A percentile compares a stretch with the other conserved stretches of the same genome.
These are phyloP conservation scores for Pseudocercospora fuligena DNA, from an alignment of 2,329 filamentous ascomycete genomes.

Conservation along the genomic window DNA sequence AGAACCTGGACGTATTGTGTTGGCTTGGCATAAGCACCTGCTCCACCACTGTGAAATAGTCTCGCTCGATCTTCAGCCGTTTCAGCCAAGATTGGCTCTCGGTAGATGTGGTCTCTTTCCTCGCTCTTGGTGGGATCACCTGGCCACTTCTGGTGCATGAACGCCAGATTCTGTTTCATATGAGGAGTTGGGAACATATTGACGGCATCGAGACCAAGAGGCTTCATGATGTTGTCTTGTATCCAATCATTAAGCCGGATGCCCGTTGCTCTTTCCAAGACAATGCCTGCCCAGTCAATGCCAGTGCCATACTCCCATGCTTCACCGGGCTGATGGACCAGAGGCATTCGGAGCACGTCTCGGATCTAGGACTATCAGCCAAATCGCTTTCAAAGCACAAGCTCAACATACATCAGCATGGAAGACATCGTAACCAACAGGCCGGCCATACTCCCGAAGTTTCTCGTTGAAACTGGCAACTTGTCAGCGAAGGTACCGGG, in stretches of 20 bases:
- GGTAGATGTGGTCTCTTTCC: constrained; percentile 57
- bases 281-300: constrained; percentile 57
- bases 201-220: constrained; percentile 55
- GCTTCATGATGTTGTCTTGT: constrained; percentile 52
- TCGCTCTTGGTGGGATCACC: constrained; percentile 37
- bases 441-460: constrained; percentile 49
- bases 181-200: constrained; percentile 61
- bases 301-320: constrained; percentile 62
- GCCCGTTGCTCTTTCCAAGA: constrained; percentile 52
- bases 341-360: constrained; percentile 56
- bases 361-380: constrained; percentile 16
- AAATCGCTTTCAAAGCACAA: not conserved
- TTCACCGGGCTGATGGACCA: constrained; percentile 68
- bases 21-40: constrained; percentile 63
- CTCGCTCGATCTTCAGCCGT: constrained; percentile 49
- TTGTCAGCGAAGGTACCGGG: constrained; percentile 1
- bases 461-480: constrained; percentile 48
- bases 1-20: constrained; percentile 68
- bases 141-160: constrained; percentile 59
- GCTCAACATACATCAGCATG: constrained; percentile 51
- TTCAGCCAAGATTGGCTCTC: constrained; percentile 52
- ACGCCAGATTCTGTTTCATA: constrained; percentile 61
- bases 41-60: constrained; percentile 65
- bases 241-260: constrained; percentile 52
- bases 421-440: constrained; percentile 63